phyloP scores from a whole-genome alignment of 1,284 basidiomycete species.

The Malassezia sp. region DNA sequence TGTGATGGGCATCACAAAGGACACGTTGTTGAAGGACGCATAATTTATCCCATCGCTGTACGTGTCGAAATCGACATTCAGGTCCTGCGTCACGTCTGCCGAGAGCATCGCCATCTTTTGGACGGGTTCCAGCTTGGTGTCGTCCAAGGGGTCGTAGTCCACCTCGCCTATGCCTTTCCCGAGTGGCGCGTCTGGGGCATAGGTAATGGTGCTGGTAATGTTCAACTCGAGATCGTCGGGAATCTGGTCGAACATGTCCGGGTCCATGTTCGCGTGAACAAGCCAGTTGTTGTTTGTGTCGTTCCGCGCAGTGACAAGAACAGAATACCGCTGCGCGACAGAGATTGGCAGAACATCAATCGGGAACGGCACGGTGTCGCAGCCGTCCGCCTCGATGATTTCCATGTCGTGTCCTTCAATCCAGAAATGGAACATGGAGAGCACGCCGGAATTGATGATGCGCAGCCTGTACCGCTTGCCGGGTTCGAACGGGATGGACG shows the following conservation, averaged over 20 bases:
- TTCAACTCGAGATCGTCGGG: constrained; percentile 35
- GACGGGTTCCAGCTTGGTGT: constrained; percentile 48
- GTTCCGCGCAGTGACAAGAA: constrained; percentile 55
- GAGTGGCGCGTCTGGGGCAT: constrained; percentile 17
- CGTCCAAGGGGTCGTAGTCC: constrained; percentile 47
- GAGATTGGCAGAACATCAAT: constrained; percentile 3
- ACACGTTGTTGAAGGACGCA: constrained; percentile 48
- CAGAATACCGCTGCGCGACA: constrained; percentile 7
- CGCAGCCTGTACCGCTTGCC: constrained; percentile 62
- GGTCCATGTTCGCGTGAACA: constrained; percentile 78
- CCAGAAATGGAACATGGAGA: constrained; percentile 47
- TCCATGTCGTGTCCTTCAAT: constrained; percentile 81
- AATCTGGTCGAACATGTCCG: constrained; percentile 49
- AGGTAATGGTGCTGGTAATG: constrained; percentile 30
- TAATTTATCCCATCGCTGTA: constrained; percentile 45
- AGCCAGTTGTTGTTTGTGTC: constrained; percentile 64
- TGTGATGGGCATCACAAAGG: constrained; percentile 53
- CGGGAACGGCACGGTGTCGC: constrained; percentile 37
- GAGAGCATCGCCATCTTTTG: constrained; percentile 23
- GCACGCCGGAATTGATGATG: constrained; percentile 62
- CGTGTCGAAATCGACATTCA: constrained; percentile 51
- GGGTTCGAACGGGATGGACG: constrained; percentile 57
- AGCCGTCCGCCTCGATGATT: constrained; percentile 67
- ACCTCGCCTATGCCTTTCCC: constrained; percentile 18
- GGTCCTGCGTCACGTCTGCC: constrained; percentile 44